phyloP scores from a whole-genome alignment of 176 grass and related monocot species.

The Ensete ventricosum region DNA sequence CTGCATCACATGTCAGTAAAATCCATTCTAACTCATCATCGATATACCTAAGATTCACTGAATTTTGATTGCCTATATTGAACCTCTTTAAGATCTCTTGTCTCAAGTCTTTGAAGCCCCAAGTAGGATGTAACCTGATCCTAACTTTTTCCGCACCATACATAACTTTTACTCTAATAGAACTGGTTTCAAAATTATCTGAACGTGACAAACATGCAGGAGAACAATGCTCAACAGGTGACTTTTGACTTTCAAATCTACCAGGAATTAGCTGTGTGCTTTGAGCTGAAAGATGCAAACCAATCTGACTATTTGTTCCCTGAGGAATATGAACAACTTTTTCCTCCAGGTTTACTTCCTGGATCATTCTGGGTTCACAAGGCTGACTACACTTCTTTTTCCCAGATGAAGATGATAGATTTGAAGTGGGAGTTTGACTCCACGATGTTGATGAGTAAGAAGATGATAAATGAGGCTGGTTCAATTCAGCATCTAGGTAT shows the following conservation, averaged over 20 bases:
- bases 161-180: constrained; percentile 67
- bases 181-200: constrained; percentile 29
- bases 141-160: constrained; percentile 75
- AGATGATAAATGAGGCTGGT: constrained; percentile 29
- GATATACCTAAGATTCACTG: constrained; percentile 68
- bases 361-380: constrained; percentile 27
- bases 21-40: constrained; percentile 97
- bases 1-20: constrained; percentile 83
- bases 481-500: constrained; percentile 17
- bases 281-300: constrained; percentile 31
- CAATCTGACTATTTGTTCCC: constrained; percentile 32
- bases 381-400: constrained; percentile 27
- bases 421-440: constrained; percentile 59
- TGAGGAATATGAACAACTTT: constrained; percentile 27
- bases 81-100: constrained; percentile 66
- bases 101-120: constrained; percentile 57
- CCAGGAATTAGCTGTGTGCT: constrained; percentile 27
- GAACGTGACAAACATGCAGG: constrained; percentile 20
- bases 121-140: constrained; percentile 58
- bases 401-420: constrained; percentile 39
- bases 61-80: constrained; percentile 38
- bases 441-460: constrained; percentile 50
- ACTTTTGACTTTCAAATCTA: constrained; percentile 25
- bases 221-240: constrained; percentile 27
- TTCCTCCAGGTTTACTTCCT: constrained; percentile 26